These are phyloP conservation scores for Albatrellus sp. DNA, from an alignment of 1,284 basidiomycete species.

Conservation along the genomic window DNA sequence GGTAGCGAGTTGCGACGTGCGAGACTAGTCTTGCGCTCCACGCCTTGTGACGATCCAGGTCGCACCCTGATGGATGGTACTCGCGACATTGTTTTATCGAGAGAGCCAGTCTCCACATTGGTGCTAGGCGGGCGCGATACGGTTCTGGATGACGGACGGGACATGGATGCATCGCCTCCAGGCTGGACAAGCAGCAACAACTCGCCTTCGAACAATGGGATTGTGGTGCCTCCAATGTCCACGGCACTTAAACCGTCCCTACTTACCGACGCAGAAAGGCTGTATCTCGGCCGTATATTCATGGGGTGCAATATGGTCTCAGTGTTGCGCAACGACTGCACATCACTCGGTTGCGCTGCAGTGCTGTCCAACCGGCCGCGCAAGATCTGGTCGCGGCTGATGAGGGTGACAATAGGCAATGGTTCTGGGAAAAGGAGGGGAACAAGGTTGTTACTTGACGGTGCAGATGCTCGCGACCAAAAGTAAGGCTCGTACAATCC, in stretches of 20 bases:
- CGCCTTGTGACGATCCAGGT: conserved; percentile 44
- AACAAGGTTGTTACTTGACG: conserved; percentile 37
- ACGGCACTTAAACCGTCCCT: conserved; percentile 16
- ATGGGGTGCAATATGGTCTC: conserved; percentile 17
- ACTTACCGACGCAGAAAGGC: conserved; percentile 9
- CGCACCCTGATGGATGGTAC: conserved; percentile 66
- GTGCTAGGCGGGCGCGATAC: conserved; percentile 58
- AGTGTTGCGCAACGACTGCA: conserved; percentile 33
- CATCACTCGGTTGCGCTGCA: conserved; percentile 31
- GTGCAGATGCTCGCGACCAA: conserved; percentile 41
- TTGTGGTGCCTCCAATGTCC: conserved; percentile 52
- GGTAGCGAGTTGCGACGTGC: conserved; percentile 68
- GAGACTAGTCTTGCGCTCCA: conserved; percentile 64
- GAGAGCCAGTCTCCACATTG: conserved; percentile 25
- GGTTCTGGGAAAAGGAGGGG: conserved; percentile 67
- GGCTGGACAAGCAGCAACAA: conserved; percentile 54
- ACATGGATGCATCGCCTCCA: conserved; percentile 27
- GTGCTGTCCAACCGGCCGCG: conserved; percentile 54
- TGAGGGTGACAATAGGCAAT: conserved; percentile 48
- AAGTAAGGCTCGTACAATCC: conserved; percentile 66
- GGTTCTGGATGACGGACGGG: conserved; percentile 44
- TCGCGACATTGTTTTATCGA: conserved; percentile 35
- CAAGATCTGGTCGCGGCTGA: conserved; percentile 51
- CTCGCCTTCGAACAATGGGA: conserved; percentile 64
- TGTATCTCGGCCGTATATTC: conserved; percentile 6